phyloP scores from a whole-genome alignment of 2,329 filamentous ascomycete species.

The Xylariaceae sp. region DNA sequence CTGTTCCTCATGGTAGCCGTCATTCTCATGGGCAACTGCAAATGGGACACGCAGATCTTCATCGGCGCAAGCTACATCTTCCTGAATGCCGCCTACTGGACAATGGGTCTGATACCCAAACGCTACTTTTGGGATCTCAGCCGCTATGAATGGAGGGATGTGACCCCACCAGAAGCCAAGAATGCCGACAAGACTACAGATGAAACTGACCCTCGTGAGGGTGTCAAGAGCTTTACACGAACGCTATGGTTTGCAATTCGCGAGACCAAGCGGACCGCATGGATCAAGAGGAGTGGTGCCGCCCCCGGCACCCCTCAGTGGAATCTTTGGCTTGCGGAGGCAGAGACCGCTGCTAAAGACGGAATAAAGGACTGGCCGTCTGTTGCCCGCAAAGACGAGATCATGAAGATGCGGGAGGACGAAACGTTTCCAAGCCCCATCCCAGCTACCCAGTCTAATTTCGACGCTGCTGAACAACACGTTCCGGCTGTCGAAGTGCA shows the following conservation, averaged over 20 bases:
- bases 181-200: conserved; percentile 33
- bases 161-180: conserved; percentile 38
- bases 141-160: conserved; percentile 42
- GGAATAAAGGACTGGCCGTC: conserved; percentile 40
- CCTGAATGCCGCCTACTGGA: conserved; percentile 59
- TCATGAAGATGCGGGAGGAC: conserved; percentile 37
- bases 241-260: conserved; percentile 58
- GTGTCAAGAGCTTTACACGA: conserved; percentile 47
- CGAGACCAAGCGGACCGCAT: conserved; percentile 48
- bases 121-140: conserved; percentile 54
- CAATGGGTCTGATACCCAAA: conserved; percentile 46
- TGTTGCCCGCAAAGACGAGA: conserved; percentile 45
- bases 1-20: conserved; percentile 59
- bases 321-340: conserved; percentile 51
- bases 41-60: conserved; percentile 56
- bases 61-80: conserved; percentile 55
- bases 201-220: conserved; percentile 34
- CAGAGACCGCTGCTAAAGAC: conserved; percentile 35
- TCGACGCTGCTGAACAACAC: conserved; percentile 17
- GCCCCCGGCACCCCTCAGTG: conserved; percentile 51
- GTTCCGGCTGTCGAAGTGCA: conserved; percentile 18
- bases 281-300: conserved; percentile 49
- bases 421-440: conserved; percentile 4
- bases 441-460: not conserved
- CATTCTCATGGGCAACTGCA: conserved; percentile 58